These are phyloP conservation scores for Carpinus viminea DNA, from an alignment of 306 rosid species.

Conservation along the genomic window DNA sequence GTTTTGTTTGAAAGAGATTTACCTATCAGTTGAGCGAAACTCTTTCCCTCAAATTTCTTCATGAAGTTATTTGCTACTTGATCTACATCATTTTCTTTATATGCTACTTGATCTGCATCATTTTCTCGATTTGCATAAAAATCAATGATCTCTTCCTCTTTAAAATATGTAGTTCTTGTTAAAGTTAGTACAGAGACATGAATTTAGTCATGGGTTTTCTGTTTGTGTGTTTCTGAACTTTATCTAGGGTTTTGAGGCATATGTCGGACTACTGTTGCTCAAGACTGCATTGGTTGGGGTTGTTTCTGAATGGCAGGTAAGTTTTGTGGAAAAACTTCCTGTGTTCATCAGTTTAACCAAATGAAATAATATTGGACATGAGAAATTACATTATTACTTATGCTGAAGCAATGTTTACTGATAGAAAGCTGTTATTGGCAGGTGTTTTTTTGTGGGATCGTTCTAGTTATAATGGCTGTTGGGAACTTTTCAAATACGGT, in stretches of 20 bases:
- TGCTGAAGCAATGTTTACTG: conserved; percentile 4
- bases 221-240: conserved; percentile 23
- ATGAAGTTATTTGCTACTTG: no score
- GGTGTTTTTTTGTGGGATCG: conserved; percentile 86
- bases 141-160: not conserved
- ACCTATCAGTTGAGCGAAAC: no score
- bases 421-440: conserved; percentile 40
- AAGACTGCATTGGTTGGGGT: conserved; percentile 64
- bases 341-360: not conserved
- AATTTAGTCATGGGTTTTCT: conserved; percentile 11
- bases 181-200: conserved; percentile 14
- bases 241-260: conserved; percentile 88
- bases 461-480: conserved; percentile 83
- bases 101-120: no score
- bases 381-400: conserved; percentile 12
- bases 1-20: no score
- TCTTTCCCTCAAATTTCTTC: no score
- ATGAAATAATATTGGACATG: conserved; percentile 8
- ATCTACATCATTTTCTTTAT: no score
- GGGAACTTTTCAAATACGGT: conserved; percentile 93
- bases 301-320: conserved; percentile 97
- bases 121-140: no score
- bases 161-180: conserved; percentile 13
- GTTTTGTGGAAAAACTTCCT: not conserved
- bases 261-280: conserved; percentile 79